A percentile compares a stretch with the other conserved stretches of the same genome.
phyloP scores from a whole-genome alignment of 257 asterid genomes.

The Solanum bukasovii region DNA sequence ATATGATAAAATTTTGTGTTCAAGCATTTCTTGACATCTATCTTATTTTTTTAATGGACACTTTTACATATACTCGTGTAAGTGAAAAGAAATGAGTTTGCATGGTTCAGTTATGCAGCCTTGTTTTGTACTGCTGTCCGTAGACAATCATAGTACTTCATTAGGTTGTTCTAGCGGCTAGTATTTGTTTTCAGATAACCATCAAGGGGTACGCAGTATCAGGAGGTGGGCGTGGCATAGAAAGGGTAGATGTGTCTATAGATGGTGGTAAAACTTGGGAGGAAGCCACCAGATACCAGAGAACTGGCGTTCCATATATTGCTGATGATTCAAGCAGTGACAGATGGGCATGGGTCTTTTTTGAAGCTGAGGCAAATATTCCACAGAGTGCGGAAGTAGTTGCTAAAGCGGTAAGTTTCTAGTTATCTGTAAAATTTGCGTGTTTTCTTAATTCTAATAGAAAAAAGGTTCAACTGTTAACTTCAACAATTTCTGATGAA shows the following conservation, averaged over 20 bases:
- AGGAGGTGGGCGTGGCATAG: conserved; percentile 98
- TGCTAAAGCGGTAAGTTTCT: conserved; percentile 77
- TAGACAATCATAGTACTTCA: background rate
- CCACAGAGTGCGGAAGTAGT: conserved; percentile 54
- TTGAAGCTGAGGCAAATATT: conserved; percentile 71
- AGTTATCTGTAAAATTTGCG: background rate
- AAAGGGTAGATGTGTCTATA: conserved; percentile 77
- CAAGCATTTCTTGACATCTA: background rate
- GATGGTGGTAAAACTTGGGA: conserved; percentile 90
- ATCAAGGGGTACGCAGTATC: conserved; percentile 90
- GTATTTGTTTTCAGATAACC: conserved; percentile 36
- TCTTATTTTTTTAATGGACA: background rate
- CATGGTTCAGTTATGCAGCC: background rate
- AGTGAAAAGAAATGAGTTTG: background rate
- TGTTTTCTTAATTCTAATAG: background rate
- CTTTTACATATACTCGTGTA: background rate
- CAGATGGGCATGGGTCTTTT: conserved; percentile 97
- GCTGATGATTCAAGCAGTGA: conserved; percentile 57
- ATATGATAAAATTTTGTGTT: background rate
- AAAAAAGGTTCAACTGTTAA: background rate
- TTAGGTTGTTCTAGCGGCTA: background rate
- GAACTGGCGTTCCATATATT: conserved; percentile 47
- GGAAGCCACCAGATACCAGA: conserved; percentile 81
- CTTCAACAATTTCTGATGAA: background rate
- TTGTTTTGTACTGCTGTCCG: background rate